phyloP scores from a whole-genome alignment of 129 eudicot species.

The Kitagawia praeruptora region DNA sequence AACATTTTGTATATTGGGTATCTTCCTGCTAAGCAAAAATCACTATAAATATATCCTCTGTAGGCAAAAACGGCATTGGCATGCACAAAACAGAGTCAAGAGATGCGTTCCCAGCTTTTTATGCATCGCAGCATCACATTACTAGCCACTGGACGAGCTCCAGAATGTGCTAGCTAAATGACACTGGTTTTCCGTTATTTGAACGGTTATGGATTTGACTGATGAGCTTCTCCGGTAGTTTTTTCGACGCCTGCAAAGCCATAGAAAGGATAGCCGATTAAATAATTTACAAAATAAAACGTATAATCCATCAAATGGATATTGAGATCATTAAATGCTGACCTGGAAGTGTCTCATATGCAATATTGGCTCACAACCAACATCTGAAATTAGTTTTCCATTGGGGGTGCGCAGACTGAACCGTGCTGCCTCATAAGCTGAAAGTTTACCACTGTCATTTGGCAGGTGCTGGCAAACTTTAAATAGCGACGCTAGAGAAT shows the following conservation, averaged over 20 bases:
- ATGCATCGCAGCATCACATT: background rate
- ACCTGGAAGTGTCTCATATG: constrained; percentile 99
- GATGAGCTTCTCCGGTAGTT: constrained; percentile 64
- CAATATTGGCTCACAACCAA: constrained; percentile 91
- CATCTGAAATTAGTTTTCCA: constrained; percentile 80
- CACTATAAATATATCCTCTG: background rate
- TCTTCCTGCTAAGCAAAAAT: constrained; percentile 10
- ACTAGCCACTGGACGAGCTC: background rate
- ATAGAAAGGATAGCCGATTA: background rate
- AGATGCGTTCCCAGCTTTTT: background rate
- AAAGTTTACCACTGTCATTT: constrained; percentile 30
- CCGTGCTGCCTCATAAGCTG: constrained; percentile 69
- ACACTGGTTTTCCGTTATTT: constrained; percentile 11
- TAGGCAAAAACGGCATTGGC: background rate
- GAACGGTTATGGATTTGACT: constrained; percentile 41
- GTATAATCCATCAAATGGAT: background rate
- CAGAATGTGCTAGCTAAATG: background rate
- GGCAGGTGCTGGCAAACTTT: constrained; percentile 70
- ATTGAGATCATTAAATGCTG: constrained; percentile 2
- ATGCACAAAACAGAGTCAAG: background rate
- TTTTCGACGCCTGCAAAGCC: constrained; percentile 55
- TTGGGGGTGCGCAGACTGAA: constrained; percentile 61
- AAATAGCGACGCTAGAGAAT: constrained; percentile 72
- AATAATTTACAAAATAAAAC: background rate
- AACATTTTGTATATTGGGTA: background rate